Evolutionary conservation across 768 basidiomycete genomes (phyloP).

Genomic region (Kwoniella europaea): DNA sequence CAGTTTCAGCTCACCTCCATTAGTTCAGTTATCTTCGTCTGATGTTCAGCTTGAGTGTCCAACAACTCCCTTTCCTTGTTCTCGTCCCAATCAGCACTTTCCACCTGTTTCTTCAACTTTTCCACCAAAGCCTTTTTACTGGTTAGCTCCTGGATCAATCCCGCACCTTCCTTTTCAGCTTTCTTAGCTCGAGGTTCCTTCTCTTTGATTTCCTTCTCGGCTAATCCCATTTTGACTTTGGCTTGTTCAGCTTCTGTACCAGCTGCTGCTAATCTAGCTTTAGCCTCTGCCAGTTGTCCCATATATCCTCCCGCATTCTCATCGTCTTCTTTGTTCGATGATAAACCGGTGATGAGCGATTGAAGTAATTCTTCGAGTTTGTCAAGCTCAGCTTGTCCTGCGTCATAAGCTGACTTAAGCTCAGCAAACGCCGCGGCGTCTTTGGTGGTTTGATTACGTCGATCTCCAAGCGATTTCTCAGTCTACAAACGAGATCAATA

Average conservation of each 20-base stretch:
- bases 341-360: slow-evolving; percentile 86
- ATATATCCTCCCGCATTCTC: slow-evolving; percentile 85
- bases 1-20: slow-evolving; percentile 65
- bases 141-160: slow-evolving; percentile 73
- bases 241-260: slow-evolving; percentile 83
- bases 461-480: slow-evolving; percentile 65
- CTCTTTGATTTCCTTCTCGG: slow-evolving; percentile 74
- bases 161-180: slow-evolving; percentile 80
- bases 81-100: slow-evolving; percentile 73
- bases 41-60: slow-evolving; percentile 65
- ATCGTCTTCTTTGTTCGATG: slow-evolving; percentile 67
- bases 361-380: slow-evolving; percentile 92
- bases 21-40: slow-evolving; percentile 65
- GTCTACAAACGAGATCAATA: slow-evolving; percentile 61
- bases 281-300: slow-evolving; percentile 90
- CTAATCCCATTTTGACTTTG: slow-evolving; percentile 74
- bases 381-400: slow-evolving; percentile 67
- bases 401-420: slow-evolving; percentile 73
- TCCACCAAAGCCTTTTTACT: slow-evolving; percentile 62
- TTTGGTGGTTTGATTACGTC: slow-evolving; percentile 66
- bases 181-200: slow-evolving; percentile 81
- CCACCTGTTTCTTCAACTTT: slow-evolving; percentile 64
- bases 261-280: slow-evolving; percentile 73
- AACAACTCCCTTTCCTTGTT: slow-evolving; percentile 70
- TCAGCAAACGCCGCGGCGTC: slow-evolving; percentile 66